A percentile compares a stretch with the other conserved stretches of the same genome.
These are phyloP conservation scores for Candida sonorensis DNA, from an alignment of 805 yeast genomes.

Conservation along the genomic window DNA sequence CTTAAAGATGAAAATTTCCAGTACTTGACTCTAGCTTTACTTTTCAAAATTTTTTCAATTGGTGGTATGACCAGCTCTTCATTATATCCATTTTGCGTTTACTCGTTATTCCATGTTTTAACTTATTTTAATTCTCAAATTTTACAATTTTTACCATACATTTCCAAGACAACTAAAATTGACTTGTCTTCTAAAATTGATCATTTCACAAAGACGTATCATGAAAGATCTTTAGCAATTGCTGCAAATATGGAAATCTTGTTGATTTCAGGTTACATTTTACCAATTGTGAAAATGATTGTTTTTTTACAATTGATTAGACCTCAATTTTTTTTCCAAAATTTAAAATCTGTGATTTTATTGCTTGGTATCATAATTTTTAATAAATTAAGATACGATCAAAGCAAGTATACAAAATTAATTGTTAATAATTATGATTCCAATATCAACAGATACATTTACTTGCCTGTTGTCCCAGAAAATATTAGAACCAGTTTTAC, in stretches of 20 bases:
- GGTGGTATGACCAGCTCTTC: conserved; percentile 28
- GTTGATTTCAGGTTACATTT: conserved; percentile 31
- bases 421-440: conserved; percentile 41
- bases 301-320: conserved; percentile 29
- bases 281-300: conserved; percentile 37
- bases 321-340: conserved; percentile 19
- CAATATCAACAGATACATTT: conserved; percentile 31
- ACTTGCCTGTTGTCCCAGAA: conserved; percentile 31
- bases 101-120: conserved; percentile 58
- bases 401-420: conserved; percentile 46
- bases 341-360: conserved; percentile 30
- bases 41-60: conserved; percentile 28
- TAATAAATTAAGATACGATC: conserved; percentile 53
- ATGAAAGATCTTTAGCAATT: conserved; percentile 34
- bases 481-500: conserved; percentile 7
- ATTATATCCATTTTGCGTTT: conserved; percentile 55
- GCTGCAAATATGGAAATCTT: conserved; percentile 45
- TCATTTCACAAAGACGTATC: conserved; percentile 30
- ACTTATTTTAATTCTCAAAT: conserved; percentile 49
- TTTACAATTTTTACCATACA: conserved; percentile 42
- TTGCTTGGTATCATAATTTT: conserved; percentile 44
- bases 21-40: conserved; percentile 42
- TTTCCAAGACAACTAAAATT: conserved; percentile 20
- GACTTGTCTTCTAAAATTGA: conserved; percentile 24
- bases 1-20: conserved; percentile 56